Evolutionary conservation across 176 grass and related monocot genomes (phyloP).

Genomic region (Bothriochloa decipiens): DNA sequence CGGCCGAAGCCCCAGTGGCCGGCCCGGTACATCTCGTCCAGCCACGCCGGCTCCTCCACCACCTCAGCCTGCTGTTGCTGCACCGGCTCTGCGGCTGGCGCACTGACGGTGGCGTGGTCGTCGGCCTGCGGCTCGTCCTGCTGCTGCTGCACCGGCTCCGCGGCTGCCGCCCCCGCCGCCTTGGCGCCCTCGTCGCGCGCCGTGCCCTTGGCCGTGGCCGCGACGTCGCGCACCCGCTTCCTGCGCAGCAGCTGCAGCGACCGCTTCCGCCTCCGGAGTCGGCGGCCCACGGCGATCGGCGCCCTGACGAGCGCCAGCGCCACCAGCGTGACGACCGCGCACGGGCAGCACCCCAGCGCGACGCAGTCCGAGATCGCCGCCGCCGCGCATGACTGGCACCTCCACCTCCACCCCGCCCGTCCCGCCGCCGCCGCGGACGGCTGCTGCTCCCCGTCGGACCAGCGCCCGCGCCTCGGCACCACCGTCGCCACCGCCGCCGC

Average conservation of each 20-base stretch:
- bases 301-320: constrained; percentile 62
- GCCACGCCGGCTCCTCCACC: constrained; percentile 44
- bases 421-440: neutral
- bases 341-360: constrained; percentile 79
- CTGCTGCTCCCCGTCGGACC: constrained; percentile 32
- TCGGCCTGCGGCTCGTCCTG: too few species aligned
- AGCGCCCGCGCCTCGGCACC: neutral
- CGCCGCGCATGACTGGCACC: constrained; percentile 71
- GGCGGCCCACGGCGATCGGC: constrained; percentile 50
- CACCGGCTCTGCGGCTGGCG: neutral
- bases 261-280: constrained; percentile 30
- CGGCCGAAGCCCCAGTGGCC: constrained; percentile 89
- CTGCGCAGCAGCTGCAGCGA: neutral
- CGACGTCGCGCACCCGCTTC: constrained; percentile 53
- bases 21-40: constrained; percentile 68
- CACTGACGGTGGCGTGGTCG: neutral
- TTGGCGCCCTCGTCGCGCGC: constrained; percentile 10
- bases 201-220: neutral
- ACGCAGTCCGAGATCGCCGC: constrained; percentile 65
- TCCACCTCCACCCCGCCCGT: constrained; percentile 30
- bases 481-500: neutral
- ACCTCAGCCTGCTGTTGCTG: neutral
- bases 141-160: neutral
- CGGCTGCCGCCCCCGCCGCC: neutral
- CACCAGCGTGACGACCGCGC: constrained; percentile 59